Percentiles rank a stretch among this genome's conserved stretches.
These are phyloP conservation scores for Breviolum minutum DNA, from an alignment of 73 alveolate genomes.

Conservation along the genomic window DNA sequence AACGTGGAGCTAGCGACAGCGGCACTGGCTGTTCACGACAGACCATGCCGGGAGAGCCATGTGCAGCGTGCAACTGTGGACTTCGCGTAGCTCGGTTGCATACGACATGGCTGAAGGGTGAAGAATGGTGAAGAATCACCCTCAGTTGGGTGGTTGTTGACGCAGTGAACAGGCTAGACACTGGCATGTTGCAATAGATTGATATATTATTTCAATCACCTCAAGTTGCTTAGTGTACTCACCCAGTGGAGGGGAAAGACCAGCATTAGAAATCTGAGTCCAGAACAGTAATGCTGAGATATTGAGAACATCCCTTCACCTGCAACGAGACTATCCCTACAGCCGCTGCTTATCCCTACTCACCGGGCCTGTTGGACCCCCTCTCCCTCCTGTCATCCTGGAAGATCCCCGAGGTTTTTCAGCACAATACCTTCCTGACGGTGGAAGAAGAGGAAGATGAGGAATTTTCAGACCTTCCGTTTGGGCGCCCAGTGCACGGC, in stretches of 20 bases:
- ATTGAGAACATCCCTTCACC: too few relatives aligned
- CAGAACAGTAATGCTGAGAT: too few relatives aligned
- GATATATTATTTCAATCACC: too few relatives aligned
- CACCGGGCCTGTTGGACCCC: not conserved
- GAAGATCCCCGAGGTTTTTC: constrained; percentile 39
- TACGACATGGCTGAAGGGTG: not conserved
- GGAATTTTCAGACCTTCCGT: constrained; percentile 18
- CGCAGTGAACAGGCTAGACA: not conserved
- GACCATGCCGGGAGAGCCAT: not conserved
- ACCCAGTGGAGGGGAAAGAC: too few relatives aligned
- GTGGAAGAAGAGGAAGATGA: constrained; percentile 66
- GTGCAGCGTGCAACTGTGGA: constrained; percentile 87
- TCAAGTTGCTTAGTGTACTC: too few relatives aligned
- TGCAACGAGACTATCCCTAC: not conserved
- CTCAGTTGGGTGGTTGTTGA: not conserved
- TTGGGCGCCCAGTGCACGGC: not conserved
- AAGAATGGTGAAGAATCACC: not conserved
- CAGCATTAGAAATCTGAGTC: too few relatives aligned
- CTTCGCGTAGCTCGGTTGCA: constrained; percentile 12
- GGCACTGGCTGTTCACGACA: not conserved
- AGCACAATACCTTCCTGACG: constrained; percentile 71
- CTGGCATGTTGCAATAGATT: not conserved
- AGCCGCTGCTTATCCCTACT: not conserved
- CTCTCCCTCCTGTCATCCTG: not conserved
- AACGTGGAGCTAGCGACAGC: not conserved